These are phyloP conservation scores for Macroventuria anomochaeta DNA, from an alignment of 2,329 filamentous ascomycete genomes.

Conservation along the genomic window DNA sequence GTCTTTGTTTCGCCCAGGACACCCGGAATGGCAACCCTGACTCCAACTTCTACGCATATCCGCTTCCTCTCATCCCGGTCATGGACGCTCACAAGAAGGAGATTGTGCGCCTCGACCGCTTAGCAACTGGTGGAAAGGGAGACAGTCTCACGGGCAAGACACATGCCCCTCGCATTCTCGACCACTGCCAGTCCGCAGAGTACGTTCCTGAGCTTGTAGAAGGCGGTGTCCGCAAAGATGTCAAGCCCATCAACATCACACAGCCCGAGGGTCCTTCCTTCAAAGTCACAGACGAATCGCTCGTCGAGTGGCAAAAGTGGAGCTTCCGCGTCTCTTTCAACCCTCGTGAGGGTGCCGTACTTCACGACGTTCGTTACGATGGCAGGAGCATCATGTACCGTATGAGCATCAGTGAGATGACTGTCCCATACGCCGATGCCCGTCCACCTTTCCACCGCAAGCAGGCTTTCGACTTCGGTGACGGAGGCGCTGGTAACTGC, in stretches of 20 bases:
- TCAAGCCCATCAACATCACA: slow-evolving; percentile 74
- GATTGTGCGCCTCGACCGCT: slow-evolving; percentile 45
- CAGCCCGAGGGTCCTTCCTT: slow-evolving; percentile 76
- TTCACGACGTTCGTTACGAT: slow-evolving; percentile 76
- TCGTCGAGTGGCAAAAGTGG: slow-evolving; percentile 58
- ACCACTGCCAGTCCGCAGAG: slow-evolving; percentile 60
- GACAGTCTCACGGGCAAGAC: slow-evolving; percentile 49
- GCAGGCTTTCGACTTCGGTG: slow-evolving; percentile 75
- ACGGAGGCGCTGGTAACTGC: slow-evolving; percentile 69
- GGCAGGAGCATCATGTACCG: slow-evolving; percentile 70
- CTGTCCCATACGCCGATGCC: slow-evolving; percentile 70
- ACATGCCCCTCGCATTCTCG: slow-evolving; percentile 45
- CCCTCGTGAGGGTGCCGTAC: slow-evolving; percentile 65
- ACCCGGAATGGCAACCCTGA: slow-evolving; percentile 53
- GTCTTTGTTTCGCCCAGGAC: slow-evolving; percentile 60
- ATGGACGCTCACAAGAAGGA: slow-evolving; percentile 46
- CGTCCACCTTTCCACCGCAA: slow-evolving; percentile 71
- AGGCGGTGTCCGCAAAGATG: slow-evolving; percentile 49
- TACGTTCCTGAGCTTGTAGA: slow-evolving; percentile 55
- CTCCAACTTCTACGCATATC: slow-evolving; percentile 52
- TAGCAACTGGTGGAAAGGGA: slow-evolving; percentile 49
- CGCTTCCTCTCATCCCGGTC: slow-evolving; percentile 47
- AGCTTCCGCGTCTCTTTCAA: slow-evolving; percentile 50
- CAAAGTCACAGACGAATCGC: slow-evolving; percentile 55
- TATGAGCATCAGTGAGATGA: slow-evolving; percentile 72